These are phyloP conservation scores for Penicillium sp. DNA, from an alignment of 2,329 filamentous ascomycete species.

Conservation along the genomic window DNA sequence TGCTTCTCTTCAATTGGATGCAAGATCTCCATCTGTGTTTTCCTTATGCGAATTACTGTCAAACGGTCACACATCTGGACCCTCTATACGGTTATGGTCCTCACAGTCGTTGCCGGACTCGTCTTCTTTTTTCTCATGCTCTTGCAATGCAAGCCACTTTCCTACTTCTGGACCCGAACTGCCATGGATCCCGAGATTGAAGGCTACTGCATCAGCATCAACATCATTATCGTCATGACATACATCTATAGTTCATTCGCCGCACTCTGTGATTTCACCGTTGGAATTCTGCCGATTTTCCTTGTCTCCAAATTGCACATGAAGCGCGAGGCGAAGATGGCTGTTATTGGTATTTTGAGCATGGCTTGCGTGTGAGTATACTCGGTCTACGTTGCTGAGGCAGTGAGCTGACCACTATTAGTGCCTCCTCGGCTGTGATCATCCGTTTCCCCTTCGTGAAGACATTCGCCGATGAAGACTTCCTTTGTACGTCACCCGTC, in stretches of 20 bases:
- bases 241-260: constrained; percentile 39
- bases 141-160: constrained; percentile 56
- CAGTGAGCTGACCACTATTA: constrained; percentile 12
- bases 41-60: constrained; percentile 56
- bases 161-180: constrained; percentile 52
- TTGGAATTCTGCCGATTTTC: constrained; percentile 56
- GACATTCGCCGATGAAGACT: constrained; percentile 41
- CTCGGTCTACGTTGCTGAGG: constrained; percentile 22
- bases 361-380: constrained; percentile 56
- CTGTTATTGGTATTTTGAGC: constrained; percentile 55
- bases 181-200: constrained; percentile 31
- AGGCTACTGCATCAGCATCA: constrained; percentile 46
- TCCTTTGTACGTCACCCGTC: constrained; percentile 30
- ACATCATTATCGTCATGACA: constrained; percentile 37
- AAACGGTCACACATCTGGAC: constrained; percentile 49
- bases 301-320: constrained; percentile 60
- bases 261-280: constrained; percentile 53
- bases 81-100: constrained; percentile 49
- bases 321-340: constrained; percentile 53
- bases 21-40: constrained; percentile 56
- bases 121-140: constrained; percentile 55
- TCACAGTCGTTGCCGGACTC: constrained; percentile 49
- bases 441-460: constrained; percentile 48
- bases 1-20: constrained; percentile 50
- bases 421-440: constrained; percentile 49